A percentile compares a stretch with the other conserved stretches of the same genome.
These are phyloP conservation scores for Aspergillus piperis DNA, from an alignment of 2,329 filamentous ascomycete species.

Conservation along the genomic window DNA sequence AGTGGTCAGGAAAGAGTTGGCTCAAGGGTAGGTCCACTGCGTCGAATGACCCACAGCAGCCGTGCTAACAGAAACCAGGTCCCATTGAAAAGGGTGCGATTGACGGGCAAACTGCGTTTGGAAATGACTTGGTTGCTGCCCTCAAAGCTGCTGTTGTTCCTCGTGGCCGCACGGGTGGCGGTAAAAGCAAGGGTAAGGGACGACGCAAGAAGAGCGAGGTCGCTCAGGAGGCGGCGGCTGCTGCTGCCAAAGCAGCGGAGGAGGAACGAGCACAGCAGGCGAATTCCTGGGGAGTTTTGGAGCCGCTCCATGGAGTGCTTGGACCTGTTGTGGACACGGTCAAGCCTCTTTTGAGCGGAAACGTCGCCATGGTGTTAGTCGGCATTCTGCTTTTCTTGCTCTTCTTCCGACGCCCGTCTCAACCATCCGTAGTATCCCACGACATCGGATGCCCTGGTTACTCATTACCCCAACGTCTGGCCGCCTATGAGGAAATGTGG, in stretches of 20 bases:
- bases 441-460: conserved; percentile 44
- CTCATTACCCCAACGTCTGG: conserved; percentile 64
- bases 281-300: conserved; percentile 75
- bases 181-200: conserved; percentile 59
- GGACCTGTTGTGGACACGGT: conserved; percentile 71
- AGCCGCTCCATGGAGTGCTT: conserved; percentile 70
- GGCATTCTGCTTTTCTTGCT: conserved; percentile 71
- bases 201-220: conserved; percentile 60
- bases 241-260: conserved; percentile 48
- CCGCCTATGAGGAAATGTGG: conserved; percentile 94
- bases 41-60: background rate
- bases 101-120: conserved; percentile 82
- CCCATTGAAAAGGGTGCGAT: conserved; percentile 95
- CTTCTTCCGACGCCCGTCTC: conserved; percentile 62
- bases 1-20: conserved; percentile 99
- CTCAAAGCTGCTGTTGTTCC: conserved; percentile 72
- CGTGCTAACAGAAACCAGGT: conserved; percentile 55
- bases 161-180: conserved; percentile 57
- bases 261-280: conserved; percentile 42
- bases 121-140: conserved; percentile 73
- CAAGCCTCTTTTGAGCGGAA: conserved; percentile 70
- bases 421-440: conserved; percentile 37
- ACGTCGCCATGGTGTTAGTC: conserved; percentile 74
- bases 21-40: conserved; percentile 70
- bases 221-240: conserved; percentile 37